Base-by-base conservation (phyloP, 2,329 filamentous ascomycete species). In the Fusarium stilboides region DNA sequence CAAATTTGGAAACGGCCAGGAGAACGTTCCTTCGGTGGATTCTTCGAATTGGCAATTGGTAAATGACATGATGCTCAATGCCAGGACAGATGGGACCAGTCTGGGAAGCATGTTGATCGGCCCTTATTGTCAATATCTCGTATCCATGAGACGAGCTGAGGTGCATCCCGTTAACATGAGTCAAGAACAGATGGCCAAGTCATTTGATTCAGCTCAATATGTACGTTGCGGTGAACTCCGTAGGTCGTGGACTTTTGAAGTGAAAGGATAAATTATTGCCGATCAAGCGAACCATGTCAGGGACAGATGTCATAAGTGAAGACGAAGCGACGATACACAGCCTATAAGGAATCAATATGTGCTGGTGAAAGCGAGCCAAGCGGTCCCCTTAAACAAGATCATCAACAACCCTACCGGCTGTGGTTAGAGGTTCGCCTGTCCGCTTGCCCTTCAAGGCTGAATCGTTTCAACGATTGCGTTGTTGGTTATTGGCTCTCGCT, bases 391-490 rank as follows among this genome's bases (percentile, higher is more conserved):
- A 15, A 42, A 37, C 13, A 46, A 61, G 57, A 62, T 67, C 57
- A 60, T 62, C 54, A 34, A 28, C 54, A 63, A 45, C 47, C 36
- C 43, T 65, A 47, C 62, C 52, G 47, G 60, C 26, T 44, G 36
- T 36, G 37, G 54, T 65, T 57, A 59, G 40, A 54, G 57, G 60
- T 54, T 65, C 62, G 62, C 43, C 53, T 62, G 54, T 47, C 58
- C 56, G 56, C 26, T 42, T 59, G 57, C 59, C 52, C 58, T 54
- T 68, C 51, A 66, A 67, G 59, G 71, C 66, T 69, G 71, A 58
- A 53, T 55, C 28, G 42, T 55, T 39, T 47, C 42, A 46, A 50
- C 42, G 43, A 50, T 39, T 46, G 37, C 34, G 22, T 39, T 5
- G 33, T 43, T 49, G 44, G 54, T 44, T 49, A 49, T 68, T 61